Conservation (phyloP, 2,329 filamentous ascomycete species). For the Sarocladium oryzae region DNA sequence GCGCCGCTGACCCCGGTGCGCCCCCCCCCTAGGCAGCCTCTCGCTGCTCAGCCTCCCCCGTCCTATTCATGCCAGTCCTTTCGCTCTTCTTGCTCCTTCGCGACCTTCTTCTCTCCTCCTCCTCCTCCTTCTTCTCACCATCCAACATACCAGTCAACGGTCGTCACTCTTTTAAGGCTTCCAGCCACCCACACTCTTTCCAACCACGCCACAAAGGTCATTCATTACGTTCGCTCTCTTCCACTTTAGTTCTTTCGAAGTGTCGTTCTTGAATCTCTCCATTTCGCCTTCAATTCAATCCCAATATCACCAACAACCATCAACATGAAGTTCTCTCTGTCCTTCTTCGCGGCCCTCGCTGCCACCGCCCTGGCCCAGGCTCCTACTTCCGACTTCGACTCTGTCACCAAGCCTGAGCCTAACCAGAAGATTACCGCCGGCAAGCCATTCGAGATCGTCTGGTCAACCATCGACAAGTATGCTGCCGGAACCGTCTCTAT, state of each 20-base stretch:
- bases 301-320: constrained; percentile 14
- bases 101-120: constrained; percentile 12
- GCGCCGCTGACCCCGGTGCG: not conserved
- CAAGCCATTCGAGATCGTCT: constrained; percentile 42
- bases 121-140: constrained; percentile 12
- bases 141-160: constrained; percentile 19
- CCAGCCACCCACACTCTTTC: constrained; percentile 26
- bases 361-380: constrained; percentile 47
- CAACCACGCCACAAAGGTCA: constrained; percentile 7
- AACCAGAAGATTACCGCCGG: constrained; percentile 42
- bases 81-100: constrained; percentile 14
- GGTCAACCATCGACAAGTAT: constrained; percentile 37
- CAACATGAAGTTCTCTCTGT: constrained; percentile 50
- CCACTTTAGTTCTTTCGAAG: constrained; percentile 13
- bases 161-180: constrained; percentile 24
- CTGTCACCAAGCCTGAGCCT: constrained; percentile 40
- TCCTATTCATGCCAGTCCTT: constrained; percentile 4
- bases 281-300: constrained; percentile 9
- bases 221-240: constrained; percentile 11
- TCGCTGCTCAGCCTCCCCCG: constrained; percentile 3
- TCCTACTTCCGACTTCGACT: constrained; percentile 49
- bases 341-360: constrained; percentile 45
- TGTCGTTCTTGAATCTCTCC: constrained; percentile 15
- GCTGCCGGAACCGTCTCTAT: constrained; percentile 41
- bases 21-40: not conserved